phyloP scores from a whole-genome alignment of 495 filamentous ascomycete species.

The Penicillium crystallinum region DNA sequence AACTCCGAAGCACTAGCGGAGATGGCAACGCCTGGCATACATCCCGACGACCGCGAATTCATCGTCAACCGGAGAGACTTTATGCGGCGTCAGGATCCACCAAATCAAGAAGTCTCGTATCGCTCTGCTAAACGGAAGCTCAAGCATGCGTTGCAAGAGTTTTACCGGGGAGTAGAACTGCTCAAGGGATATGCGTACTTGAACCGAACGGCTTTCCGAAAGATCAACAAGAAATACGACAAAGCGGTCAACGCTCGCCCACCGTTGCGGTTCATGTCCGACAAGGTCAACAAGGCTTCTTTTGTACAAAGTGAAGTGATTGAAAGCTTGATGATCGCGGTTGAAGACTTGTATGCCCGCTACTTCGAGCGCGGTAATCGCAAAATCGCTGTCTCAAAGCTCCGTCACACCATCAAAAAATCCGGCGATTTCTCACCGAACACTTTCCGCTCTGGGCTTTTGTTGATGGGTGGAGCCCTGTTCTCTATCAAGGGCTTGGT shows the following conservation, averaged over 20 bases:
- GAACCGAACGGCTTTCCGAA: slow-evolving; percentile 89
- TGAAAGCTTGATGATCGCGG: slow-evolving; percentile 67
- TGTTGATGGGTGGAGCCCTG: slow-evolving; percentile 66
- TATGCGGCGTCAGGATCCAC: slow-evolving; percentile 47
- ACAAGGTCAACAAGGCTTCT: slow-evolving; percentile 83
- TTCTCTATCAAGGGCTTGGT: slow-evolving; percentile 72
- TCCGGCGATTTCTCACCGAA: slow-evolving; percentile 64
- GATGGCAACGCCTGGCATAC: slow-evolving; percentile 43
- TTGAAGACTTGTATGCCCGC: slow-evolving; percentile 86
- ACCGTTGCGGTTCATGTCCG: slow-evolving; percentile 77
- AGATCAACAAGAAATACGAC: slow-evolving; percentile 99
- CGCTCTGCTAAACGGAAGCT: slow-evolving; percentile 83
- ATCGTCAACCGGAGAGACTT: slow-evolving; percentile 55
- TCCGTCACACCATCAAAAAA: slow-evolving; percentile 62
- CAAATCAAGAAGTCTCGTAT: slow-evolving; percentile 62
- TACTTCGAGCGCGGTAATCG: slow-evolving; percentile 89
- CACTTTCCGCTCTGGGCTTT: slow-evolving; percentile 75
- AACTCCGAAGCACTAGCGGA: slow-evolving; percentile 51
- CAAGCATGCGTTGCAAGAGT: slow-evolving; percentile 85
- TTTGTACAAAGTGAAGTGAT: slow-evolving; percentile 82
- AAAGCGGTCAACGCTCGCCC: slow-evolving; percentile 77
- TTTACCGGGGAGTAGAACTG: slow-evolving; percentile 85
- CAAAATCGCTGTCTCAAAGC: slow-evolving; percentile 82
- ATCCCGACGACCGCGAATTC: slow-evolving; percentile 24
- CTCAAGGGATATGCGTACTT: slow-evolving; percentile 84